Base-by-base conservation (phyloP, 2,329 filamentous ascomycete species). In the Colletotrichum tropicale region DNA sequence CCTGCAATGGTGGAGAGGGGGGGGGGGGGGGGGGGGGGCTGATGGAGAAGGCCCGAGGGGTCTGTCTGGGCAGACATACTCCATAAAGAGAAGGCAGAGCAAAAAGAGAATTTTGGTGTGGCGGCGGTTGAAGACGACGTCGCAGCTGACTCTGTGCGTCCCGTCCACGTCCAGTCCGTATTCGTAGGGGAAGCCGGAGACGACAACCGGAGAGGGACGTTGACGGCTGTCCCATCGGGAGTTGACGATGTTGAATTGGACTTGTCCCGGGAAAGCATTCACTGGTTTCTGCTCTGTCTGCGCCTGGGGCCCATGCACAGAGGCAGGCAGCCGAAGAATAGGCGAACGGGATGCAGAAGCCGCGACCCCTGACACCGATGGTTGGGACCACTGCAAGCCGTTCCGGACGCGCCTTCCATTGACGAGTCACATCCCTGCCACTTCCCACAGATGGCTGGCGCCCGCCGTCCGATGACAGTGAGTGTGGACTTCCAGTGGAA, bases 271-370 rank as follows among this genome's bases (percentile, higher is more conserved):
- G 18, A 43, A 18, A 43, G 38, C 38, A 43, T n/a, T 43, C 12
- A 43, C 38, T 43, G 18, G 38, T 16, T 66, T 28, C 43, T 55
- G 28, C 68, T 64, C 34, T 34, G 15, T 64, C 38, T 43, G 38
- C 38, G 38, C 38, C 38, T 43, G 38, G 38, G 38, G 38, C 38
- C 38, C 38, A n/a, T 43, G 38, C 38, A 66, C 36, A 48, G 9
- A 66, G 48, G 70, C 43, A 73, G 34, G 36, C 67, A 73, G 56
- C 73, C 73, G 73, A 68, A 65, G 16, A 21, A 32, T 58, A 75
- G 73, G 73, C 70, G 70, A 75, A n/a, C 73, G 70, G 73, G 64
- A 73, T 30, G 32, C 30, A 36, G 43, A 38, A 73, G 64, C 70
- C 73, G 73, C 13, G 16, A 52, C 24, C 69, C 68, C 32, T 71